Percentiles rank a stretch among this genome's conserved stretches.
phyloP scores from a whole-genome alignment of 2,329 filamentous ascomycete genomes.

The Penicillium sp. region DNA sequence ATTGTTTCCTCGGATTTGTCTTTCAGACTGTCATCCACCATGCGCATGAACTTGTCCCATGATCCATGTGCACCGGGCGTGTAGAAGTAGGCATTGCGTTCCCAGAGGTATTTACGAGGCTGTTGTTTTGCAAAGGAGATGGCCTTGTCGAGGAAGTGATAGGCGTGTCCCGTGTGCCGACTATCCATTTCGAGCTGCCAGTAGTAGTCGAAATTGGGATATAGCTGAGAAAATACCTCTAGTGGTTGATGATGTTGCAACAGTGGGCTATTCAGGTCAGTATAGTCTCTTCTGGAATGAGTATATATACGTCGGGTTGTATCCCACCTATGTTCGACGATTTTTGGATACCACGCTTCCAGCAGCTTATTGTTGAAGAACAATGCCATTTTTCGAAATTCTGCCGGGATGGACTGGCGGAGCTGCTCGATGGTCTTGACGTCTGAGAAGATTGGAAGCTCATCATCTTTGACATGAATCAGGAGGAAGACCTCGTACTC shows the following conservation, averaged over 20 bases:
- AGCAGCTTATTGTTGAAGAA: slow-evolving; percentile 31
- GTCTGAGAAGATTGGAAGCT: slow-evolving; percentile 68
- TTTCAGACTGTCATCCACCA: slow-evolving; percentile 46
- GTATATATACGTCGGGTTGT: not conserved
- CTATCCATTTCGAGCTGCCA: slow-evolving; percentile 71
- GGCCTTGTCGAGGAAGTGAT: slow-evolving; percentile 67
- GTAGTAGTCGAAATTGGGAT: slow-evolving; percentile 61
- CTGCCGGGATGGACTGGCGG: slow-evolving; percentile 26
- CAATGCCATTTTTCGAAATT: slow-evolving; percentile 35
- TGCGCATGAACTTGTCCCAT: slow-evolving; percentile 66
- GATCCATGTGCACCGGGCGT: slow-evolving; percentile 64
- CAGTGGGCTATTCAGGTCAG: slow-evolving; percentile 22
- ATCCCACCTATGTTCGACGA: slow-evolving; percentile 25
- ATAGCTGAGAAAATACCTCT: slow-evolving; percentile 59
- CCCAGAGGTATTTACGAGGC: slow-evolving; percentile 68
- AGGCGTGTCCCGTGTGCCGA: slow-evolving; percentile 60
- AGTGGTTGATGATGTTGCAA: slow-evolving; percentile 51
- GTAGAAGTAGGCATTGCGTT: slow-evolving; percentile 71
- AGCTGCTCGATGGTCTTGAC: slow-evolving; percentile 60
- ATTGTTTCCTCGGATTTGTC: slow-evolving; percentile 16
- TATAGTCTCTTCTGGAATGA: not conserved
- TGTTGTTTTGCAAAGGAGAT: slow-evolving; percentile 63
- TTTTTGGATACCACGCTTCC: slow-evolving; percentile 28
- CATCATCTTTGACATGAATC: slow-evolving; percentile 70
- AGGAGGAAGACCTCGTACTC: slow-evolving; percentile 74